Conservation (phyloP, 2,329 filamentous ascomycete species). For the Pseudogymnoascus sp. region DNA sequence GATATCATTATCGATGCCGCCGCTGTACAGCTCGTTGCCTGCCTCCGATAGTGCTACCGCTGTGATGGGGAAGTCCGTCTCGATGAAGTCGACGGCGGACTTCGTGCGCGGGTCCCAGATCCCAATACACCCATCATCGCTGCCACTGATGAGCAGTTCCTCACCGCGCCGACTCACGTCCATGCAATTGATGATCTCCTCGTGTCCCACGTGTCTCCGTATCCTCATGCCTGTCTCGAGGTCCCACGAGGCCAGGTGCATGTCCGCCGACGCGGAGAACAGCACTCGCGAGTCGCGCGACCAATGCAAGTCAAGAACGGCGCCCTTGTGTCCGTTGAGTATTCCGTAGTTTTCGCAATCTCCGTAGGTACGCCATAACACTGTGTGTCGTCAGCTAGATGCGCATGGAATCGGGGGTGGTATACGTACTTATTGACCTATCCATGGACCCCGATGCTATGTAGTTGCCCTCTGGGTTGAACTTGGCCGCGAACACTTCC, state of each 20-base stretch:
- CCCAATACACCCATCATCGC: conserved; percentile 87
- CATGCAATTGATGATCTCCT: conserved; percentile 89
- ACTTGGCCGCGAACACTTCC: conserved; percentile 84
- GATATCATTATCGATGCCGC: conserved; percentile 94
- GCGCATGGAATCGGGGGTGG: background rate
- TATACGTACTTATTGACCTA: conserved; percentile 65
- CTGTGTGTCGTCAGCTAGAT: conserved; percentile 37
- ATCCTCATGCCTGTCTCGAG: conserved; percentile 85
- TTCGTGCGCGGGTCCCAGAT: conserved; percentile 95
- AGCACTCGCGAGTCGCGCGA: conserved; percentile 86
- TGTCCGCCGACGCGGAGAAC: conserved; percentile 89
- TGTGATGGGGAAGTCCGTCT: conserved; percentile 87
- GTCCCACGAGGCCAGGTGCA: conserved; percentile 91
- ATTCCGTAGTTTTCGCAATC: conserved; percentile 91
- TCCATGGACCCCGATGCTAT: conserved; percentile 97
- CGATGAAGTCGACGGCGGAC: conserved; percentile 75
- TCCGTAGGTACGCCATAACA: conserved; percentile 89
- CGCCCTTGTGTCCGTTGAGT: conserved; percentile 81
- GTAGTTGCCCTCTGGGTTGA: conserved; percentile 77
- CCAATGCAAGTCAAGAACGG: conserved; percentile 89
- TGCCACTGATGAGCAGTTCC: conserved; percentile 81
- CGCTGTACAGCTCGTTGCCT: conserved; percentile 89
- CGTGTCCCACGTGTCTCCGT: conserved; percentile 84
- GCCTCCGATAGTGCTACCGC: conserved; percentile 86
- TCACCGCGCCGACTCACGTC: conserved; percentile 85